Evolutionary conservation across 441 rosid species (phyloP), one percentile per base, ranked within the genome.

Genomic region (Cnidoscolus chayamansa): DNA sequence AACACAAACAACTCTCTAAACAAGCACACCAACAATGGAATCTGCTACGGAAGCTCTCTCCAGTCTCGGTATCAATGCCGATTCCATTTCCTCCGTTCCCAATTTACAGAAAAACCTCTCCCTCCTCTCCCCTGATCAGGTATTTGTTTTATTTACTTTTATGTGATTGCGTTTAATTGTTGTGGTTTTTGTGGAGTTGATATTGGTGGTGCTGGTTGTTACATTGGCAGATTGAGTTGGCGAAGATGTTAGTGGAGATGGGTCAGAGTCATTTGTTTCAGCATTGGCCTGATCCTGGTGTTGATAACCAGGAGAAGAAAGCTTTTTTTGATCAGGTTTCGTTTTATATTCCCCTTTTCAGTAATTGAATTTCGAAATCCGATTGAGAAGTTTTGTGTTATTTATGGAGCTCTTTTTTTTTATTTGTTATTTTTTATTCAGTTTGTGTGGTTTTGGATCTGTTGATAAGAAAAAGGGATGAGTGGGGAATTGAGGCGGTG

Each of bases 211-310:
- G 55, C 0, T 53, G 19, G 2, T 31, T n/a, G 17, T 64, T 43
- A 51, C 35, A 45, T 4, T 76, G 75, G 65, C 86, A 95, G 99
- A 74, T 91, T 74, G 85, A 89, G 75, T 77, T 95, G 87, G 97
- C 97, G 4, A 86, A 87, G 85, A 80, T 86, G 79, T 57, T 94
- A 65, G 68, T 88, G 64, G 92, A 88, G 76, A 82, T 81, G 83
- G 92, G 87, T 54, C 99, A 94, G 90, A 76, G 37, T 77, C 96
- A 89, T 81, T 73, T 92, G 78, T 94, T 94, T 71, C 67, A 74
- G 77, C 84, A 89, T 57, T 94, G 99, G 99, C 75, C 93, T 11
- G 88, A 77, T 60, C 91, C 88, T 4, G 94, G 99, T 16, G 85
- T 85, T 49, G 89, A 83, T 64, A 96, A 90, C 53, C 77, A 80